Evolutionary conservation across 306 rosid genomes (phyloP).

Genomic region (Begonia peltatifolia): DNA sequence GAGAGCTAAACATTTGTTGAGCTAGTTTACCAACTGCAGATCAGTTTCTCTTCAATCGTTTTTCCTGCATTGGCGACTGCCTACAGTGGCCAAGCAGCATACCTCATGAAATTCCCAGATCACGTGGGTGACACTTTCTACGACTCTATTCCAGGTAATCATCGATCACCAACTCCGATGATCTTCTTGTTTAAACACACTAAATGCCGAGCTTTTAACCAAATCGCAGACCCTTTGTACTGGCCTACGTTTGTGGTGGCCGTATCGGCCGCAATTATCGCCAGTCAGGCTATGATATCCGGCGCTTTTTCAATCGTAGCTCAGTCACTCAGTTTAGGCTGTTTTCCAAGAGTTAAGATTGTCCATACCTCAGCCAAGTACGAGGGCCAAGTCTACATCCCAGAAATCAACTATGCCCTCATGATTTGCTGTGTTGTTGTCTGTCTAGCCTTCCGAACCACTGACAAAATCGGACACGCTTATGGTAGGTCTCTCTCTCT

Average conservation of each 20-base stretch:
- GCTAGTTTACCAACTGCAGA: slow-evolving; percentile 14
- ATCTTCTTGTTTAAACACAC: not conserved
- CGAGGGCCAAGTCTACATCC: slow-evolving; percentile 71
- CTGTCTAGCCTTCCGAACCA: slow-evolving; percentile 48
- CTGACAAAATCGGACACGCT: slow-evolving; percentile 65
- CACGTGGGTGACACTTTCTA: slow-evolving; percentile 30
- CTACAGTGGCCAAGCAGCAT: slow-evolving; percentile 48
- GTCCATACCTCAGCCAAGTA: slow-evolving; percentile 60
- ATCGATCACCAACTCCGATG: not conserved
- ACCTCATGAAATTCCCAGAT: slow-evolving; percentile 37
- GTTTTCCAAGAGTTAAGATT: slow-evolving; percentile 75
- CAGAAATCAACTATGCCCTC: slow-evolving; percentile 60
- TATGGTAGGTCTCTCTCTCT: slow-evolving; percentile 29
- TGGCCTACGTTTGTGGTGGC: slow-evolving; percentile 89
- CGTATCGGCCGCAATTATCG: slow-evolving; percentile 62
- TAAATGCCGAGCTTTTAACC: not conserved
- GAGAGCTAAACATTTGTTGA: no score
- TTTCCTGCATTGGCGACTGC: slow-evolving; percentile 33
- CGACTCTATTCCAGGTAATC: slow-evolving; percentile 30
- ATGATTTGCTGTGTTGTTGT: slow-evolving; percentile 54
- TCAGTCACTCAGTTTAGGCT: slow-evolving; percentile 56
- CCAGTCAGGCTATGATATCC: slow-evolving; percentile 85
- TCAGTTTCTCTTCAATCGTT: slow-evolving; percentile 36
- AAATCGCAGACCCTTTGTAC: slow-evolving; percentile 36
- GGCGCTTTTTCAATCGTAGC: slow-evolving; percentile 70